Conservation (phyloP, 1,139 yeast species). For the Geotrichum australiense region DNA sequence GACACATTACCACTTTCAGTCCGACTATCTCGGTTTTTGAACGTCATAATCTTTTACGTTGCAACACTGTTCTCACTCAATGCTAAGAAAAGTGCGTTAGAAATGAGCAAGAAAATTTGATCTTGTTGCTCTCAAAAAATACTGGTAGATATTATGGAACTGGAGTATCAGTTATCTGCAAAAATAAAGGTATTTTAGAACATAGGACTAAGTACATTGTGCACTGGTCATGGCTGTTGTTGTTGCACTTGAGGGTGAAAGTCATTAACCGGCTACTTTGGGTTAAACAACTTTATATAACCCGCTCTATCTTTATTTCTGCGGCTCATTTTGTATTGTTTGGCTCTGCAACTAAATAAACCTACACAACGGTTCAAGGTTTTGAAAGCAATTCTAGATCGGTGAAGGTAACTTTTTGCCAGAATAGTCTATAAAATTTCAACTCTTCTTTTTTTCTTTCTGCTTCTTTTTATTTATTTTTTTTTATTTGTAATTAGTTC, state of each 20-base stretch:
- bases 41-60: constrained; percentile 11
- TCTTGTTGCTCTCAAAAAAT: neutral
- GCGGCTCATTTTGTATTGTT: too few species aligned
- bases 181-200: too few species aligned
- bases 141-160: neutral
- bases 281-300: too few species aligned
- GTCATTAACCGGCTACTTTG: too few species aligned
- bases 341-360: too few species aligned
- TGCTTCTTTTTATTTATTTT: neutral
- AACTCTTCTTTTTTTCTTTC: neutral
- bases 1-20: constrained; percentile 13
- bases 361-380: too few species aligned
- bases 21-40: constrained; percentile 6
- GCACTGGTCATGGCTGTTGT: neutral
- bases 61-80: constrained; percentile 17
- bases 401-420: too few species aligned
- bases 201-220: too few species aligned
- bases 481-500: neutral
- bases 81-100: constrained; percentile 7
- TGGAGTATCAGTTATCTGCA: neutral
- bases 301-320: too few species aligned
- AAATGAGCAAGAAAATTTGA: neutral
- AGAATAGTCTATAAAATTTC: too few species aligned
- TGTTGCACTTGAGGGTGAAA: neutral
- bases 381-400: constrained; percentile 1